Evolutionary conservation across 2,329 filamentous ascomycete genomes (phyloP).

Genomic region (Paecilomyces sp.): DNA sequence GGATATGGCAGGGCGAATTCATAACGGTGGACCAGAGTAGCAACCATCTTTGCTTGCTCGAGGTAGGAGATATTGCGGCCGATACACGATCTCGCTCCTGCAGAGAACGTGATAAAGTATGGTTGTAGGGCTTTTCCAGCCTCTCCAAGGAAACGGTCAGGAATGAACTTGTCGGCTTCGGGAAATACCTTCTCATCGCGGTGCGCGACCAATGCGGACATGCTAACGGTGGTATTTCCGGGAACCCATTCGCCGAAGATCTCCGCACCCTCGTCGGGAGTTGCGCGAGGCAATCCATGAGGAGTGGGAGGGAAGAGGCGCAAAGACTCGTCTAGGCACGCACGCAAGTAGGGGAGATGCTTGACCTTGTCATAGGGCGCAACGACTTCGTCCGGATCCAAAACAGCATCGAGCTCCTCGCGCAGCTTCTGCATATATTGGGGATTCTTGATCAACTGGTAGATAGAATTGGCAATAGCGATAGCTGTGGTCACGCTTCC

Average conservation of each 20-base stretch:
- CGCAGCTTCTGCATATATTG: slow-evolving; percentile 28
- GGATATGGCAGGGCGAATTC: slow-evolving; percentile 29
- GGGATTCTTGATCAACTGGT: slow-evolving; percentile 43
- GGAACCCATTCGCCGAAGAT: slow-evolving; percentile 25
- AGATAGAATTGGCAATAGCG: slow-evolving; percentile 45
- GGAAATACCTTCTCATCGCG: slow-evolving; percentile 26
- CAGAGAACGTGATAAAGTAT: slow-evolving; percentile 32
- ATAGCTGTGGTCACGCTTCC: slow-evolving; percentile 46
- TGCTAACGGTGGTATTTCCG: slow-evolving; percentile 34
- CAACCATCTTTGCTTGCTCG: slow-evolving; percentile 40
- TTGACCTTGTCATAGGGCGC: slow-evolving; percentile 45
- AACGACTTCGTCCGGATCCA: slow-evolving; percentile 34
- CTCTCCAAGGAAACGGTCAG: slow-evolving; percentile 35
- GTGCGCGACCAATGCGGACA: slow-evolving; percentile 34
- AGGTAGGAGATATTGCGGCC: slow-evolving; percentile 35
- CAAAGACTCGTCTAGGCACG: slow-evolving; percentile 46
- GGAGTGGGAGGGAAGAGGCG: slow-evolving; percentile 40
- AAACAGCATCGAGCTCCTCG: slow-evolving; percentile 36
- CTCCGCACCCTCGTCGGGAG: slow-evolving; percentile 36
- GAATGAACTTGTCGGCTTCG: slow-evolving; percentile 25
- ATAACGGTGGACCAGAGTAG: slow-evolving; percentile 37
- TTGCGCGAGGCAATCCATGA: slow-evolving; percentile 38
- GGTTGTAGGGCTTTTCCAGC: slow-evolving; percentile 26
- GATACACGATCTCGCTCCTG: slow-evolving; percentile 29
- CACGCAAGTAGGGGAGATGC: slow-evolving; percentile 46